Evolutionary conservation across 257 asterid genomes (phyloP), one percentile per base, ranked within the genome.

Genomic region (Nicotiana tomentosiformis): DNA sequence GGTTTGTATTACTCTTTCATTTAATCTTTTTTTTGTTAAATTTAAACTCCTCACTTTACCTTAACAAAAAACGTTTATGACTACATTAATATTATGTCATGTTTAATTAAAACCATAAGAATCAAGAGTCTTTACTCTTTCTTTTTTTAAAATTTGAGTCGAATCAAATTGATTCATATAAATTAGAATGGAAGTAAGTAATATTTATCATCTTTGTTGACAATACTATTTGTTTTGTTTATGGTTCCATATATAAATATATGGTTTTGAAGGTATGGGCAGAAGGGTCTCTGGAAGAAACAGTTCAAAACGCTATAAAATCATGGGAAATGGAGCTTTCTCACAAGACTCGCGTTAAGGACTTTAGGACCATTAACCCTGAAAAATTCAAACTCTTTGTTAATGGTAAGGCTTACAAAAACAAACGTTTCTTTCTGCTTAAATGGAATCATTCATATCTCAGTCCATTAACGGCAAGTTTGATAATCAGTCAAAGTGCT

Each of bases 271-370:
- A 93, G 98, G 96, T 86, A 78, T 94, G 98, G 97, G 57, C 91
- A 2, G 90, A 93, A 82, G 97, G 98, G 69, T 93, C 98, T 2
- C 16, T 94, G 12, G 96, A 93, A 83, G 98, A 93, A 93, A 91
- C 90, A 74, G 98, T 93, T 64, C 98, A 95, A 77, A 95, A 95
- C 83, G 98, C 98, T 17, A 89, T 95, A 15, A 95, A 95, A 81
- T 89, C 98, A 77, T 93, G 98, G 98, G 98, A 95, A 89, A 93
- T 95, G 98, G 98, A 93, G 87, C 77, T 93, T 10, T 95, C 98
- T 49, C 98, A 95, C 92, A 95, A 95, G 89, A 91, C 91, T 37
- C 87, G 93, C 1, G 53, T 91, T 4, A 86, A 90, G 84, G 98
- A 95, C 77, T 91, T 95, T 90, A 93, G 84, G 88, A 93, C 93